Evolutionary conservation across 306 rosid genomes (phyloP).

Genomic region (Fragaria ananassa): DNA sequence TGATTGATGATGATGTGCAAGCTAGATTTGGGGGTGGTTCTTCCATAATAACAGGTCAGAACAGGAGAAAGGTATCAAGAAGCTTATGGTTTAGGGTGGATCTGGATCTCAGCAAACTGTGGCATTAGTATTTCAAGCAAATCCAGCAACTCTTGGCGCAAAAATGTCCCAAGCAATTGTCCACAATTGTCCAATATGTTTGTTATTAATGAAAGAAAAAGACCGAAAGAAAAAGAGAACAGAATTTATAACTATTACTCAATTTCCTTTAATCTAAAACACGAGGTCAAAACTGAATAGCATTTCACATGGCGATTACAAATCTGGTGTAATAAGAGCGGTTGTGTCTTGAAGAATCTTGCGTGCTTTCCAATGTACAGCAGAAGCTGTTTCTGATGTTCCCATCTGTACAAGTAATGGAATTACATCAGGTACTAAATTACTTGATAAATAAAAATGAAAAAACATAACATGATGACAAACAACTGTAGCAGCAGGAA

Average conservation of each 20-base stretch:
- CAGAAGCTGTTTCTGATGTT: conserved; percentile 66
- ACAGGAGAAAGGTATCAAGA: not conserved
- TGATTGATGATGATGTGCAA: too few relatives aligned
- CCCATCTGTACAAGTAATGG: conserved; percentile 63
- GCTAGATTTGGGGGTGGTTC: too few relatives aligned
- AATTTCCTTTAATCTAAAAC: not conserved
- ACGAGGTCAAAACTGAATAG: conserved; percentile 47
- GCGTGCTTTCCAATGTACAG: conserved; percentile 67
- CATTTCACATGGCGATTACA: conserved; percentile 25
- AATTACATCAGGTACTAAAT: conserved; percentile 7
- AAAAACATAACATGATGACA: not conserved
- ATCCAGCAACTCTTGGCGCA: not conserved
- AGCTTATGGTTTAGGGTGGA: not conserved
- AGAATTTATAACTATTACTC: not conserved
- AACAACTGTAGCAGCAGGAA: not conserved
- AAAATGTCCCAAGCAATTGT: not conserved
- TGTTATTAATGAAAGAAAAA: not conserved
- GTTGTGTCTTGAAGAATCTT: conserved; percentile 60
- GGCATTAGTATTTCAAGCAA: not conserved
- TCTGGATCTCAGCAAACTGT: not conserved
- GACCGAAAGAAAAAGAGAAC: not conserved
- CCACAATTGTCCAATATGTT: not conserved
- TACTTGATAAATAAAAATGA: not conserved
- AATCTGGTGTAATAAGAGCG: conserved; percentile 36
- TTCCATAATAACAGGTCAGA: too few relatives aligned